These are phyloP conservation scores for Phytophthora rubi DNA, from an alignment of 352 stramenopile genomes.

Conservation along the genomic window DNA sequence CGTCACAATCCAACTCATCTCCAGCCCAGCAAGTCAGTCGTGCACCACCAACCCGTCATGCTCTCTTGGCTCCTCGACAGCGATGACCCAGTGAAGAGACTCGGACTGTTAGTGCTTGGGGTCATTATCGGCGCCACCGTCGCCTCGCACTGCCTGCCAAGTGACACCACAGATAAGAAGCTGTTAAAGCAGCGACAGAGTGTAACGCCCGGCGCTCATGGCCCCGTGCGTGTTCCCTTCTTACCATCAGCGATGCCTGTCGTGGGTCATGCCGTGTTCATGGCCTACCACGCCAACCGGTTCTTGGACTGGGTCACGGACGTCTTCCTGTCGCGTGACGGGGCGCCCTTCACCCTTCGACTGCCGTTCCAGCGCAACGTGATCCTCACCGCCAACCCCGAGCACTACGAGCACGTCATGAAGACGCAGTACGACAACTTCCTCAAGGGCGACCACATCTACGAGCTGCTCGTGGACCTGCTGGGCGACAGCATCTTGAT, in stretches of 20 bases:
- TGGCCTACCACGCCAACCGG: constrained; percentile 29
- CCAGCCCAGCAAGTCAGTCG: constrained; percentile 12
- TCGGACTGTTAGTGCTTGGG: constrained; percentile 30
- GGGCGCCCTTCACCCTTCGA: constrained; percentile 28
- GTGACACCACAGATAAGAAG: constrained; percentile 33
- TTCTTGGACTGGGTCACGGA: constrained; percentile 46
- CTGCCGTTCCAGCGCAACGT: constrained; percentile 38
- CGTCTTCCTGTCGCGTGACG: constrained; percentile 25
- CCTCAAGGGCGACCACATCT: constrained; percentile 64
- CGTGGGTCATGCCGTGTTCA: constrained; percentile 38
- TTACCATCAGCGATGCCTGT: constrained; percentile 40
- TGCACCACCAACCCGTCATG: constrained; percentile 10
- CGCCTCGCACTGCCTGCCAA: constrained; percentile 24
- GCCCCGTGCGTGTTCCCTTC: constrained; percentile 25
- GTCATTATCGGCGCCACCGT: constrained; percentile 25
- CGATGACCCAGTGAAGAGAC: constrained; percentile 35
- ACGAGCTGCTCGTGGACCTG: constrained; percentile 53
- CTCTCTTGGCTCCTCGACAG: constrained; percentile 31
- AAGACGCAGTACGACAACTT: constrained; percentile 80
- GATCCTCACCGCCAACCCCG: constrained; percentile 36
- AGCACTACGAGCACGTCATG: constrained; percentile 61
- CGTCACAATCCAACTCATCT: constrained; percentile 35
- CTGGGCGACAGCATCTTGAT: constrained; percentile 80
- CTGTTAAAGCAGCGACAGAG: constrained; percentile 24
- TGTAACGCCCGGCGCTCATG: constrained; percentile 29